Evolutionary conservation across 495 filamentous ascomycete species (phyloP), one percentile per base, ranked within the genome.

Genomic region (Penicillium paradoxum): DNA sequence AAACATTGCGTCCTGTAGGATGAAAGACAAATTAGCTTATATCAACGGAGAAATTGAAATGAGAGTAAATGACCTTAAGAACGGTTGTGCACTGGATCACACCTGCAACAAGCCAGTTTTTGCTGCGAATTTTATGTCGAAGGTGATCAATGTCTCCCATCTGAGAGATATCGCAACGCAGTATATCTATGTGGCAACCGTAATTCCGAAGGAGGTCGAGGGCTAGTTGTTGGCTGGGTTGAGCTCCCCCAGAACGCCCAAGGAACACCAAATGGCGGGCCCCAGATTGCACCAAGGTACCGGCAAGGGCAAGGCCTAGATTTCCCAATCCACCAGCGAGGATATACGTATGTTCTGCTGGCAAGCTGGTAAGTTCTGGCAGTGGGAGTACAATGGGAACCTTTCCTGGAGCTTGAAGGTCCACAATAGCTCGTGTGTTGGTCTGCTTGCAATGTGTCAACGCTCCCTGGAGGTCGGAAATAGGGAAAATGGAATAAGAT

Each of bases 251-350:
- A 13, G 66, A 69, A 19, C 73, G 52, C 8, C 55, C 55, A 15
- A 73, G 51, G 54, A 74, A 73, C 7, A 64, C 56, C n/a, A 75
- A 56, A n/a, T 71, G 60, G 1, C 58, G 51, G 3, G 72, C 73
- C 0, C 72, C 71, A 41, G 44, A 60, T n/a, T 50, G 48, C n/a
- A 63, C 57, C 53, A 76, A 62, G 22, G 62, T 73, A 4, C 60
- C 56, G 11, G 66, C 60, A 24, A 75, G 30, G 11, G 60, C 63
- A 14, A 67, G 49, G 5, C 73, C 73, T 0, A 76, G 51, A 9
- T 66, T 68, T 1, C 72, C 68, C 6, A 73, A 50, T 14, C 70
- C 69, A 14, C 73, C 71, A 2, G 61, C 56, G 3, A 76, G 47
- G 1, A 72, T 27, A 27, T 67, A 73, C 6, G 63, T 63, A 11